These are phyloP conservation scores for Paraconiothyrium sp. DNA, from an alignment of 2,329 filamentous ascomycete genomes.

Conservation along the genomic window DNA sequence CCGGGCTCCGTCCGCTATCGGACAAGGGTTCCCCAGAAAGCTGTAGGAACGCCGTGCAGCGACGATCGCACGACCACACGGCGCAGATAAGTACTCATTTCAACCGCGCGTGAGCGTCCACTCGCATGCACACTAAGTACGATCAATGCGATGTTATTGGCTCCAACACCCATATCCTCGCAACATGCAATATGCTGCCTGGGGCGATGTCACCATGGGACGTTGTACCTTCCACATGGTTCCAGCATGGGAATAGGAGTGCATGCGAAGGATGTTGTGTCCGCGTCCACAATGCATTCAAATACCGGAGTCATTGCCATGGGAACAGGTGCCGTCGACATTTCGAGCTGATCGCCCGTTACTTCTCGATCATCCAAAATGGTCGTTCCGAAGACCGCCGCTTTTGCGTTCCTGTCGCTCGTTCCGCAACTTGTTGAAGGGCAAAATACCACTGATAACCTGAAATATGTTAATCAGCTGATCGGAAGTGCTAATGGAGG, in stretches of 20 bases:
- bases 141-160: conserved; percentile 2
- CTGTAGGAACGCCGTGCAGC: conserved; percentile 11
- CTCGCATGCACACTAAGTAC: not conserved
- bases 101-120: conserved; percentile 2
- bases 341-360: not conserved
- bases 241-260: conserved; percentile 2
- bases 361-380: conserved; percentile 1
- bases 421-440: conserved; percentile 13
- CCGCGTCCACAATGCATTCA: not conserved
- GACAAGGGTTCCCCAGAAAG: conserved; percentile 1
- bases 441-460: conserved; percentile 35
- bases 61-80: conserved; percentile 2
- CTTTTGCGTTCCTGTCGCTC: conserved; percentile 18
- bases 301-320: not conserved
- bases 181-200: not conserved
- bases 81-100: conserved; percentile 1
- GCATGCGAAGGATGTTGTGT: conserved; percentile 4
- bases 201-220: conserved; percentile 11
- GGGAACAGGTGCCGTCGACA: not conserved
- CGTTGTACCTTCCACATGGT: conserved; percentile 12
- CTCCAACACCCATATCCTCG: not conserved
- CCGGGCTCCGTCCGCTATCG: not conserved
- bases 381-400: not conserved
- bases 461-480: conserved; percentile 50
- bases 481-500: conserved; percentile 55